Base-by-base conservation (phyloP, 345 rosid genomes). In the Draba incana region DNA sequence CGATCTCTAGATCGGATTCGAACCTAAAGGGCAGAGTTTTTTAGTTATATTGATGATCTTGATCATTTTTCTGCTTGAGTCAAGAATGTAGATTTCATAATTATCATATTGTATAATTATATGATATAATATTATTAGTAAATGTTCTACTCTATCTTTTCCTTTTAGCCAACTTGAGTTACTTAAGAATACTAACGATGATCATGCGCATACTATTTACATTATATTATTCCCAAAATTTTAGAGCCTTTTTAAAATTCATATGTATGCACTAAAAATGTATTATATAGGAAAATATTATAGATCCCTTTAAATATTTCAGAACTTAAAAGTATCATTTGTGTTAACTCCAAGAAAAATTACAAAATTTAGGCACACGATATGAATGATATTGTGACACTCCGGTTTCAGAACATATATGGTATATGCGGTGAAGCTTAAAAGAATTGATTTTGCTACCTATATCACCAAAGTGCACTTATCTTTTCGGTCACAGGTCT, bases 151-250 rank as follows among this genome's bases (percentile, higher is more conserved):
- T 49, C 64, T 50, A 64, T 47, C 70, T 58, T 13, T 66, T 57
- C 43, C 55, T 73, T 74, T 60, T 52, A 60, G 73, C 63, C 72
- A 67, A 67, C 72, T 74, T 74, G 68, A 56, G 52, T 53, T 67
- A 66, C 51, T 60, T 67, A 60, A 61, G 44, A 45, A 66, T 67
- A 74, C 51, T 59, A 53, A 24, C 27, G 38, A 74, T 31, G 72
- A 61, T 67, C 78, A 66, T 67, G 64, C 57, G 57, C 63, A 23
- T 45, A 43, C 54, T 44, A 33, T 41, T 30, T 27, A 39, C 33
- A 57, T 39, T 44, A 57, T 57, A 65, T 51, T 49, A 49, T 65
- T 64, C 58, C 58, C 3, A 13, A n/a, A 28, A 4, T 5, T 7
- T 3, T 13, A 39, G 57, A 64, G 46, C 45, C 38, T 3, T 41